Evolutionary conservation across 768 basidiomycete species (phyloP).

Genomic region (Leccinum disarticulatum): DNA sequence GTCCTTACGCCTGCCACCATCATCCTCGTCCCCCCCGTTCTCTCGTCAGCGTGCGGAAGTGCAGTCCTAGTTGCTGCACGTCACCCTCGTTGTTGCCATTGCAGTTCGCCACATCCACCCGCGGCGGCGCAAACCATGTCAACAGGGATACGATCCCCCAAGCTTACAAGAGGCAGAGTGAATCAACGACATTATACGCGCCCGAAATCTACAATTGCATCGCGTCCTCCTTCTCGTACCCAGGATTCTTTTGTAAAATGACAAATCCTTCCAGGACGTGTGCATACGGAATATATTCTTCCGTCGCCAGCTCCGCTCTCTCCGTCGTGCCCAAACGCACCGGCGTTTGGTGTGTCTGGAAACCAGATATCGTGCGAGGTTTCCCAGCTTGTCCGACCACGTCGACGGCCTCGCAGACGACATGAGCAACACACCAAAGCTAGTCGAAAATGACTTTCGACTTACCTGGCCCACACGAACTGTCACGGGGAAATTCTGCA

Average conservation of each 20-base stretch:
- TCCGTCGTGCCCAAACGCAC: slow-evolving; percentile 94
- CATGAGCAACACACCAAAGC: slow-evolving; percentile 3
- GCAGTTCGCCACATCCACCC: too few relatives aligned
- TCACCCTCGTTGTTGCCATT: too few relatives aligned
- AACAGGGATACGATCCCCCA: too few relatives aligned
- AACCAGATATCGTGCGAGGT: background rate
- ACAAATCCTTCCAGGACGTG: slow-evolving; percentile 92
- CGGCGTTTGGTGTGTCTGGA: slow-evolving; percentile 98
- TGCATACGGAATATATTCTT: slow-evolving; percentile 91
- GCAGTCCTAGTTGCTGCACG: too few relatives aligned
- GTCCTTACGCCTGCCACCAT: too few relatives aligned
- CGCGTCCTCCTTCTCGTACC: slow-evolving; percentile 83
- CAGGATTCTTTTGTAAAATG: slow-evolving; percentile 88
- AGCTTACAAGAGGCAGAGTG: background rate
- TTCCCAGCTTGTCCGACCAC: slow-evolving; percentile 50
- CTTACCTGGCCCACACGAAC: slow-evolving; percentile 90
- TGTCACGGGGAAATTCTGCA: slow-evolving; percentile 82
- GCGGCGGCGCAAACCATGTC: too few relatives aligned
- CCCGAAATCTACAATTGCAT: slow-evolving; percentile 61
- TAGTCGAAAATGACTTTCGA: background rate
- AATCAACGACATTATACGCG: background rate
- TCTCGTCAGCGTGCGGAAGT: too few relatives aligned
- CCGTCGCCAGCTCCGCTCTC: slow-evolving; percentile 93
- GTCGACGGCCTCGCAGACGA: slow-evolving; percentile 72
- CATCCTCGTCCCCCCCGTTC: too few relatives aligned